Evolutionary conservation across 2,329 filamentous ascomycete species (phyloP).

Genomic region (Fusarium sarcochroum): DNA sequence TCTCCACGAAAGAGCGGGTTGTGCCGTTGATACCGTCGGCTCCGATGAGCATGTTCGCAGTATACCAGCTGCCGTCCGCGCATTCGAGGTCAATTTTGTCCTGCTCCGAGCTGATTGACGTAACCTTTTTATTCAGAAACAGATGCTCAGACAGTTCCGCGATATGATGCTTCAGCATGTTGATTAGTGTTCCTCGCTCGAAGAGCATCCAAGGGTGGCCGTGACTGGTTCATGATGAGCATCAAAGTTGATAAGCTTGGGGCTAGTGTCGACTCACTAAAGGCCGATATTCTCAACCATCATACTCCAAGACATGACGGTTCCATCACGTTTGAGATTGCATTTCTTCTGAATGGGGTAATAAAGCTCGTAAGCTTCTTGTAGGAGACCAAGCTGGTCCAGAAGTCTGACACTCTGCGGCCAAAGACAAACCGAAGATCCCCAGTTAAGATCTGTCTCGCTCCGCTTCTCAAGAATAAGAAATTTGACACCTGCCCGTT

Average conservation of each 20-base stretch:
- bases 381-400: slow-evolving; percentile 27
- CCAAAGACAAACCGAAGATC: slow-evolving; percentile 27
- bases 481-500: slow-evolving; percentile 21
- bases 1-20: slow-evolving; percentile 18
- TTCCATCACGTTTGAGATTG: slow-evolving; percentile 20
- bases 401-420: slow-evolving; percentile 25
- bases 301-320: slow-evolving; percentile 26
- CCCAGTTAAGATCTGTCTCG: slow-evolving; percentile 27
- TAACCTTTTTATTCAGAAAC: slow-evolving; percentile 28
- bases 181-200: slow-evolving; percentile 28
- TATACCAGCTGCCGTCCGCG: slow-evolving; percentile 21
- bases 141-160: slow-evolving; percentile 6
- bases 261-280: slow-evolving; percentile 3
- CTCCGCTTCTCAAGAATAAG: slow-evolving; percentile 19
- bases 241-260: rapidly evolving
- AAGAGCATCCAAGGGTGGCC: slow-evolving; percentile 41
- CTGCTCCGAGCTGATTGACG: neutral
- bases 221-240: neutral
- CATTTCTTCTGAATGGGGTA: slow-evolving; percentile 28
- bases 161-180: slow-evolving; percentile 27
- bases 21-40: slow-evolving; percentile 39
- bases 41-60: slow-evolving; percentile 34
- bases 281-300: slow-evolving; percentile 29
- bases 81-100: slow-evolving; percentile 27
- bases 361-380: neutral